phyloP scores from a whole-genome alignment of 495 filamentous ascomycete genomes.

The Pyrenula massariospora region DNA sequence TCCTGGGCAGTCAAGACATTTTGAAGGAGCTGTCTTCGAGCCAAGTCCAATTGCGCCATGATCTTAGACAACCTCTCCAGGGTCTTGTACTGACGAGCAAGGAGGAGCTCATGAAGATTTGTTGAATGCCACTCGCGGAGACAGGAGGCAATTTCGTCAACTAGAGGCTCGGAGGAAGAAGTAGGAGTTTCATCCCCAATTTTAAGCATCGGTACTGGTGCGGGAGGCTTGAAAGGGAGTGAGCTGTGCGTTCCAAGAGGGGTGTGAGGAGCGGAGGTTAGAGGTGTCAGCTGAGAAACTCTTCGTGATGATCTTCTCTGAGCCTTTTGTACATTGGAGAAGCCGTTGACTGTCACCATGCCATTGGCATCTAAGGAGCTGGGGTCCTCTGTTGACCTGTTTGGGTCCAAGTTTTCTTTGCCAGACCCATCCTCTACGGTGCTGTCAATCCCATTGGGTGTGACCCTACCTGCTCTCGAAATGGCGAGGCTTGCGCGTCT shows the following conservation, averaged over 20 bases:
- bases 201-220: slow-evolving; percentile 93
- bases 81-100: slow-evolving; percentile 65
- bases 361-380: slow-evolving; percentile 2
- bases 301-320: not conserved
- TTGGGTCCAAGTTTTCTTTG: not conserved
- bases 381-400: slow-evolving; percentile 11
- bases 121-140: slow-evolving; percentile 96
- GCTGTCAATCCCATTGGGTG: slow-evolving; percentile 2
- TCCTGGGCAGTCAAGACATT: slow-evolving; percentile 83
- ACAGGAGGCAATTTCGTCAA: slow-evolving; percentile 95
- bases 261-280: slow-evolving; percentile 27
- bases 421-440: not conserved
- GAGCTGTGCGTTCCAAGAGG: slow-evolving; percentile 16
- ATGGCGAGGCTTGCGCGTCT: slow-evolving; percentile 17
- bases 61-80: slow-evolving; percentile 73
- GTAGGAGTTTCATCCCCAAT: slow-evolving; percentile 93
- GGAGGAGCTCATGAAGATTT: slow-evolving; percentile 85
- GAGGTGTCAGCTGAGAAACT: slow-evolving; percentile 1
- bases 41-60: slow-evolving; percentile 67
- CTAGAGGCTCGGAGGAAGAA: slow-evolving; percentile 76
- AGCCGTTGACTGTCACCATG: slow-evolving; percentile 8
- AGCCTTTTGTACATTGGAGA: not conserved
- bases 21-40: slow-evolving; percentile 80
- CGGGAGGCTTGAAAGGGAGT: slow-evolving; percentile 49
- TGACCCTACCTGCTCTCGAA: not conserved